phyloP scores from a whole-genome alignment of 164 flowering plant species.

The Piper longum region DNA sequence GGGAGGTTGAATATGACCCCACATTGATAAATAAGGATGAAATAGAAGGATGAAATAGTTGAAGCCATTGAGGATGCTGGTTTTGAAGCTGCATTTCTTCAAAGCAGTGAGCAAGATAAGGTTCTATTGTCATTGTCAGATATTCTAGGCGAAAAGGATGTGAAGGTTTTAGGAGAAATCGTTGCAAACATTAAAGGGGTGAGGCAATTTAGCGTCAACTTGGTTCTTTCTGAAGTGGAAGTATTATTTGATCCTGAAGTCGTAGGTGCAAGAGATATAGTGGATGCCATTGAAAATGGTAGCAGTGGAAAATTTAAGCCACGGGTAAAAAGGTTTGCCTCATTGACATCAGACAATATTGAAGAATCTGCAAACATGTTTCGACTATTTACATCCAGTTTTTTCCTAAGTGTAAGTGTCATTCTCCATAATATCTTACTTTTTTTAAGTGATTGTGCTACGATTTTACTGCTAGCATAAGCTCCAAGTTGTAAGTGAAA shows the following conservation, averaged over 20 bases:
- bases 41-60: slow-evolving; percentile 76
- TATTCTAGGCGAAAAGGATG: slow-evolving; percentile 46
- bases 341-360: slow-evolving; percentile 49
- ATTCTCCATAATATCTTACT: neutral
- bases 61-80: slow-evolving; percentile 96
- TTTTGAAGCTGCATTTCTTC: slow-evolving; percentile 75
- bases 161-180: slow-evolving; percentile 42
- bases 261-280: slow-evolving; percentile 52
- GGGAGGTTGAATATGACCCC: slow-evolving; percentile 91
- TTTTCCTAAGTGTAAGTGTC: slow-evolving; percentile 71
- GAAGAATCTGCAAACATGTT: slow-evolving; percentile 72
- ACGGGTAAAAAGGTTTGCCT: slow-evolving; percentile 44
- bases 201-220: slow-evolving; percentile 44
- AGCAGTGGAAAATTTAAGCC: slow-evolving; percentile 53
- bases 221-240: slow-evolving; percentile 37
- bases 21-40: slow-evolving; percentile 59
- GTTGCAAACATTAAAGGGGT: slow-evolving; percentile 57
- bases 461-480: neutral
- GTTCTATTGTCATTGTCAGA: slow-evolving; percentile 46
- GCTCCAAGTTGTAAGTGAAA: neutral
- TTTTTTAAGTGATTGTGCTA: neutral
- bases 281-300: slow-evolving; percentile 55
- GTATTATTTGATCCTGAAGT: slow-evolving; percentile 79
- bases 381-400: slow-evolving; percentile 69
- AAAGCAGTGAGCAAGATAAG: slow-evolving; percentile 78